These are phyloP conservation scores for Otatea glauca DNA, from an alignment of 176 grass and related monocot species.

Conservation along the genomic window DNA sequence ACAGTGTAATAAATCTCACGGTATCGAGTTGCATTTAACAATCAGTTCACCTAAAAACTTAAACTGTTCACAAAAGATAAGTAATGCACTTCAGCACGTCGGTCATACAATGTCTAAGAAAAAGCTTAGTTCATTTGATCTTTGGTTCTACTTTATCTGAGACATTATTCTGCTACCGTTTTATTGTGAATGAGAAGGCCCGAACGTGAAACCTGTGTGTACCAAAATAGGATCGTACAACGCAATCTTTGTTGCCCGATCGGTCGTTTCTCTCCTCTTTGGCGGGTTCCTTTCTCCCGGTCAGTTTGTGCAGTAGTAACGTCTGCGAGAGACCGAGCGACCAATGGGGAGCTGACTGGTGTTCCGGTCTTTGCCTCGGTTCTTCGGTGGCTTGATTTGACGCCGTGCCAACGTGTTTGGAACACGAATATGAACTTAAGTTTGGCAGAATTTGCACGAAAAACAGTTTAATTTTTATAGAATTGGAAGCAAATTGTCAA, in stretches of 20 bases:
- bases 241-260: not conserved
- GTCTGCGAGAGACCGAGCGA: not conserved
- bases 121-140: not conserved
- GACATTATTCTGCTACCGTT: not conserved
- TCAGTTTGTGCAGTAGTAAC: not conserved
- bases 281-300: no score
- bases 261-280: no score
- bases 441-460: no score
- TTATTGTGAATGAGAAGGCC: not conserved
- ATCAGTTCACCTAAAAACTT: no score
- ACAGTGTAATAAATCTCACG: not conserved
- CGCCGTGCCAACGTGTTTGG: slow-evolving; percentile 43
- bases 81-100: not conserved
- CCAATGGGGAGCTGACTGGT: not conserved
- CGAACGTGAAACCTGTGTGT: not conserved
- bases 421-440: no score
- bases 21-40: no score
- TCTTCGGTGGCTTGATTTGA: slow-evolving; percentile 31
- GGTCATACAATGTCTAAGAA: not conserved
- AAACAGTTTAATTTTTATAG: no score
- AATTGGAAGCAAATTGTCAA: no score
- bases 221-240: not conserved
- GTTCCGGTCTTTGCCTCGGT: not conserved
- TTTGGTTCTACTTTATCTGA: not conserved
- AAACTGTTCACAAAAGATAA: no score